A percentile compares a stretch with the other conserved stretches of the same genome.
phyloP scores from a whole-genome alignment of 345 rosid genomes.

The Microcos paniculata region DNA sequence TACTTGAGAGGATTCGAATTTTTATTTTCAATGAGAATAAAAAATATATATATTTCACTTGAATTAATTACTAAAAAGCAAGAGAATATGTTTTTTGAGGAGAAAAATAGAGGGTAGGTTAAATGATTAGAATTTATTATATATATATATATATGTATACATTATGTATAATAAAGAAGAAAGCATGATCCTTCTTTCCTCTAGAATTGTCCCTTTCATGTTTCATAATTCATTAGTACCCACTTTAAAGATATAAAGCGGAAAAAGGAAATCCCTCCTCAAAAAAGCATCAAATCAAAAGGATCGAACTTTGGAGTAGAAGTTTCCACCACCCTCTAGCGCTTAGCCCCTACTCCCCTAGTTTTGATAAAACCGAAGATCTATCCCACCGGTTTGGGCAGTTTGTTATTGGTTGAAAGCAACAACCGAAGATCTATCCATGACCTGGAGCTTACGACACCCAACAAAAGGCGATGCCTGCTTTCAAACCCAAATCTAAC shows the following conservation, averaged over 20 bases:
- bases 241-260: neutral
- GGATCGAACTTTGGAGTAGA: too few species aligned
- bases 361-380: neutral
- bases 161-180: too few species aligned
- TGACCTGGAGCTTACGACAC: constrained; percentile 17
- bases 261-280: neutral
- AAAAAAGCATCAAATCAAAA: constrained; percentile 24
- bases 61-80: too few species aligned
- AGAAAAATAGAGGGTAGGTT: too few species aligned
- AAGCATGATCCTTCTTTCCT: too few species aligned
- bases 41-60: too few species aligned
- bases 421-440: too few species aligned
- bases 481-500: constrained; percentile 14
- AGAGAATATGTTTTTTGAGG: too few species aligned
- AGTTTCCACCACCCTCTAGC: neutral
- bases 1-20: too few species aligned
- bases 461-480: neutral
- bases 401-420: constrained; percentile 30
- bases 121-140: too few species aligned
- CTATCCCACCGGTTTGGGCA: constrained; percentile 18
- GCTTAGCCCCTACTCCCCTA: neutral
- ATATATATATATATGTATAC: too few species aligned
- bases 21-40: too few species aligned
- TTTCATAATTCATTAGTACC: neutral
- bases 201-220: neutral